Evolutionary conservation across 441 rosid species (phyloP).

Genomic region (Brassica hybrid): DNA sequence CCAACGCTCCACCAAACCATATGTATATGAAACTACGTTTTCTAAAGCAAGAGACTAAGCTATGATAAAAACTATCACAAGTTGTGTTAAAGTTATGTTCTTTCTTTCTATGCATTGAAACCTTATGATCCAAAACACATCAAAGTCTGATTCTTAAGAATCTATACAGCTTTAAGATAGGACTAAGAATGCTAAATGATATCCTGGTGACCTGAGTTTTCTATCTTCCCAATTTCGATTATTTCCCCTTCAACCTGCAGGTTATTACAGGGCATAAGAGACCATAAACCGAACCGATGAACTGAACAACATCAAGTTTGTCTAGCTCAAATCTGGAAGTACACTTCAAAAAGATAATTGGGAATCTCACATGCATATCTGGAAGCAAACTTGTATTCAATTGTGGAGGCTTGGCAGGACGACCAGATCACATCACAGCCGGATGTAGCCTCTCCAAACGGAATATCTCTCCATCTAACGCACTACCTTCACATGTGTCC

Average conservation of each 20-base stretch:
- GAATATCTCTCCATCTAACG: constrained; percentile 66
- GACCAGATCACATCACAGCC: constrained; percentile 59
- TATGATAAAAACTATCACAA: not conserved
- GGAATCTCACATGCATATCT: constrained; percentile 56
- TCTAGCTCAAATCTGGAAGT: not conserved
- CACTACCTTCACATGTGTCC: constrained; percentile 79
- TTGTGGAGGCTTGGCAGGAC: constrained; percentile 52
- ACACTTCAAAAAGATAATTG: not conserved
- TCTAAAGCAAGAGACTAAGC: not conserved
- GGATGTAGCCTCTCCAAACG: constrained; percentile 79
- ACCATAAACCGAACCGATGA: not conserved
- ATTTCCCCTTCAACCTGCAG: constrained; percentile 74
- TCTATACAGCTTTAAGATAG: not conserved
- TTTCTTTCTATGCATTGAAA: not conserved
- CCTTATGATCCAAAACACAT: not conserved
- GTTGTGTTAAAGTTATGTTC: not conserved
- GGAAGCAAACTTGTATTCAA: constrained; percentile 51
- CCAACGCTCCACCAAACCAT: not conserved
- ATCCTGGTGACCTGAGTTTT: constrained; percentile 33
- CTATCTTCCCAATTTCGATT: constrained; percentile 59
- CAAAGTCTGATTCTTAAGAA: not conserved
- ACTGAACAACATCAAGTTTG: not conserved
- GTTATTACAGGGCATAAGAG: constrained; percentile 3
- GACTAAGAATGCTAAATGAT: not conserved
- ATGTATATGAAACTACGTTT: not conserved